These are phyloP conservation scores for Trichoderma afroharzianum DNA, from an alignment of 2,329 filamentous ascomycete genomes.

Conservation along the genomic window DNA sequence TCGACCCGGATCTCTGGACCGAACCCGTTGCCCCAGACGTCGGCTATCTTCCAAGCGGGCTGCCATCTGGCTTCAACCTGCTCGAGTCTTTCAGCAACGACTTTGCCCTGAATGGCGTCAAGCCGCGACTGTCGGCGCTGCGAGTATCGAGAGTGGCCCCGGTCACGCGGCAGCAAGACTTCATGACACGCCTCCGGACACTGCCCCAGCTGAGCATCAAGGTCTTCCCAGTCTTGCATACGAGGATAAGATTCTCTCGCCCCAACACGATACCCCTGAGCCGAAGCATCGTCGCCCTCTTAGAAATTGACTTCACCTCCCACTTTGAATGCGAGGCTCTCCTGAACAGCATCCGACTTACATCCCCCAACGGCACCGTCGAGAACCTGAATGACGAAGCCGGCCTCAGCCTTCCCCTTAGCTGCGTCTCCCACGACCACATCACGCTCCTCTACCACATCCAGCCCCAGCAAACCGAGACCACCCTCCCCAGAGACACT, in stretches of 20 bases:
- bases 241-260: slow-evolving; percentile 67
- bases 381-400: slow-evolving; percentile 53
- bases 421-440: slow-evolving; percentile 69
- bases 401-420: slow-evolving; percentile 51
- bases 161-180: slow-evolving; percentile 58
- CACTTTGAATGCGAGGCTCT: slow-evolving; percentile 64
- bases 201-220: slow-evolving; percentile 60
- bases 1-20: slow-evolving; percentile 46
- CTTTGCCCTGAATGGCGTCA: slow-evolving; percentile 56
- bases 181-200: slow-evolving; percentile 60
- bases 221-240: slow-evolving; percentile 67
- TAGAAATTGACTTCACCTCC: slow-evolving; percentile 71
- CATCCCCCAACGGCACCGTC: slow-evolving; percentile 55
- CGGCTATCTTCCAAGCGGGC: slow-evolving; percentile 66
- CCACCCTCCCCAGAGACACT: slow-evolving; percentile 40
- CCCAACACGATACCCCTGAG: slow-evolving; percentile 56
- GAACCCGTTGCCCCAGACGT: slow-evolving; percentile 36
- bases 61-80: slow-evolving; percentile 70
- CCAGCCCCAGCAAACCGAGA: slow-evolving; percentile 46
- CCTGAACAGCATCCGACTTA: slow-evolving; percentile 57
- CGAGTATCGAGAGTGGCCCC: slow-evolving; percentile 73
- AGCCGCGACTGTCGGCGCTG: slow-evolving; percentile 67
- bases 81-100: slow-evolving; percentile 69
- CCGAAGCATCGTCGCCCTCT: slow-evolving; percentile 61
- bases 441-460: slow-evolving; percentile 71